Evolutionary conservation across 225 moss, liverwort and hornwort species (phyloP).

Genomic region (Polytrichum formosum): DNA sequence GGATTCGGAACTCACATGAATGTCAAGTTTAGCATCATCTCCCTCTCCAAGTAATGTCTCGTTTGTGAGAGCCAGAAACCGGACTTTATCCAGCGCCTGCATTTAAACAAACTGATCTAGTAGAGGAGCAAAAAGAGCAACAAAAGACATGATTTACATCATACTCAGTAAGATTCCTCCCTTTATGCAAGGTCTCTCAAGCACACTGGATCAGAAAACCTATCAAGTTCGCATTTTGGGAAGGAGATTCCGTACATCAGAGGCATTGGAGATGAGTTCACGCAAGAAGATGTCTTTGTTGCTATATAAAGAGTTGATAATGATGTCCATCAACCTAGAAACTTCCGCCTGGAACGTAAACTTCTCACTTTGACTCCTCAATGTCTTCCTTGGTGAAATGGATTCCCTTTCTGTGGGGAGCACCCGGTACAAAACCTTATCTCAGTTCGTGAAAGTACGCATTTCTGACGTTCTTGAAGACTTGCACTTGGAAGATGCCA

Average conservation of each 20-base stretch:
- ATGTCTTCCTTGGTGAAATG: constrained; percentile 33
- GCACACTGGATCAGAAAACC: too few relatives aligned
- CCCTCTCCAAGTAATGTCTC: constrained; percentile 65
- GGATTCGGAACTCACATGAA: constrained; percentile 40
- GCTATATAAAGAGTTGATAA: constrained; percentile 81
- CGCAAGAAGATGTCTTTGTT: constrained; percentile 79
- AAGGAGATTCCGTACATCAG: constrained; percentile 48
- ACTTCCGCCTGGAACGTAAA: constrained; percentile 86
- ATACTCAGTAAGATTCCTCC: too few relatives aligned
- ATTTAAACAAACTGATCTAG: neutral
- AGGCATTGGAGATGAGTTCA: constrained; percentile 91
- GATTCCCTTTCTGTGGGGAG: constrained; percentile 57
- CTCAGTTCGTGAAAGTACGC: too few relatives aligned
- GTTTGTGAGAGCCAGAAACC: constrained; percentile 64
- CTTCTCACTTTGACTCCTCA: constrained; percentile 56
- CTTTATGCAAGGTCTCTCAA: too few relatives aligned
- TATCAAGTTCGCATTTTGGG: constrained; percentile 10
- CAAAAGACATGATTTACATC: too few relatives aligned
- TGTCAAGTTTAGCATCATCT: constrained; percentile 54
- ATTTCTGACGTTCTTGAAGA: too few relatives aligned
- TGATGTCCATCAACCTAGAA: constrained; percentile 87
- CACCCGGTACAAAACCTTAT: constrained; percentile 1
- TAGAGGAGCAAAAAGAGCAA: neutral
- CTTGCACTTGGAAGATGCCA: too few relatives aligned
- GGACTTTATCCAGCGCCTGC: constrained; percentile 80